phyloP scores from a whole-genome alignment of 495 filamentous ascomycete species.

The Podospora comata region DNA sequence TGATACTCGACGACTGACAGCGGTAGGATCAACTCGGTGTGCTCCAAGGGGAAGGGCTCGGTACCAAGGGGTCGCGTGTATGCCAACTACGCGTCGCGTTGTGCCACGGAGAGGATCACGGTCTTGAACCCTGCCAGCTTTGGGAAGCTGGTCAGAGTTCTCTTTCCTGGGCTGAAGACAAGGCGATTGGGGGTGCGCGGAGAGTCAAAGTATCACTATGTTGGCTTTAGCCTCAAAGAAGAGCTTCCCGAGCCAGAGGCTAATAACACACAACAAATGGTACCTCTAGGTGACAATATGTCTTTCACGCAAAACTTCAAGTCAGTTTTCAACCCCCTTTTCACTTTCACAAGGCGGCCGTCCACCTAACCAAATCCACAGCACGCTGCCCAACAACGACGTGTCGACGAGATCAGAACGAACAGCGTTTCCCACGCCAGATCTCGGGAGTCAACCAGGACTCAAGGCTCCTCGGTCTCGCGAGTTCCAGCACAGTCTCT shows the following conservation, averaged over 20 bases:
- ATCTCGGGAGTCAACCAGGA: slow-evolving; percentile 34
- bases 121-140: slow-evolving; percentile 95
- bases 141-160: slow-evolving; percentile 92
- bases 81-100: slow-evolving; percentile 84
- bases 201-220: slow-evolving; percentile 98
- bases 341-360: not conserved
- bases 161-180: slow-evolving; percentile 92
- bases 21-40: slow-evolving; percentile 76
- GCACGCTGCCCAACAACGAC: slow-evolving; percentile 28
- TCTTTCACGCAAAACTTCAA: slow-evolving; percentile 42
- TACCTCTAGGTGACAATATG: slow-evolving; percentile 39
- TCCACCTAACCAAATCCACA: slow-evolving; percentile 18
- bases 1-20: slow-evolving; percentile 19
- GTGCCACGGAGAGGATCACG: slow-evolving; percentile 86
- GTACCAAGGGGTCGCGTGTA: slow-evolving; percentile 92
- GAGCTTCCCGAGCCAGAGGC: slow-evolving; percentile 53
- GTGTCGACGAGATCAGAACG: slow-evolving; percentile 48
- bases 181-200: slow-evolving; percentile 87
- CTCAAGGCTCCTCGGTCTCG: slow-evolving; percentile 25
- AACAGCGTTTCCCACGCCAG: slow-evolving; percentile 67
- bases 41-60: slow-evolving; percentile 73
- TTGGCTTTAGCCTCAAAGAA: slow-evolving; percentile 72
- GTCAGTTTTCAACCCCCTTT: slow-evolving; percentile 26
- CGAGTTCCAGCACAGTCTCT: slow-evolving; percentile 44
- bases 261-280: slow-evolving; percentile 31